Conservation (phyloP, 495 filamentous ascomycete genomes). For the Aspergillus kassunensis region DNA sequence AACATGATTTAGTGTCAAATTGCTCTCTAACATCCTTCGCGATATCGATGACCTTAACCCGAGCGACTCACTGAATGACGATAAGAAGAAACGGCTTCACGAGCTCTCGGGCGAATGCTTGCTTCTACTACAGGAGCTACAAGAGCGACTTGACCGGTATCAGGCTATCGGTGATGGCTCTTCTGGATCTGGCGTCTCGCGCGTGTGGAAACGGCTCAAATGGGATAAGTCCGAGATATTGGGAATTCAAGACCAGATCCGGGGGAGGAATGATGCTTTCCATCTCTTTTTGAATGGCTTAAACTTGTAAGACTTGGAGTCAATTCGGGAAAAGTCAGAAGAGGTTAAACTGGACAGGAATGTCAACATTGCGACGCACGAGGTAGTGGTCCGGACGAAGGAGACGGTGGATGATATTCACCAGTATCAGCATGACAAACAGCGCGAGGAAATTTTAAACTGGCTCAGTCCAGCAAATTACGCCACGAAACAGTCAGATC, state of each 20-base stretch:
- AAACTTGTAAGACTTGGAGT: not conserved
- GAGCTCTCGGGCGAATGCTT: not conserved
- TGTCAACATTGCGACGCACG: too few relatives aligned
- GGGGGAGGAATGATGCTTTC: not conserved
- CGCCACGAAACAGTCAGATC: conserved; percentile 10
- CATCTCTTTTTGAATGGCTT: not conserved
- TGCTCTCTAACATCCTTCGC: not conserved
- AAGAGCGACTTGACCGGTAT: not conserved
- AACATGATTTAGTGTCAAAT: not conserved
- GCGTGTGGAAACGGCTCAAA: not conserved
- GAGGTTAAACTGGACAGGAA: not conserved
- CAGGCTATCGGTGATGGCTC: not conserved
- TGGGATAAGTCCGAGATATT: conserved; percentile 1
- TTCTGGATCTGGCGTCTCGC: not conserved
- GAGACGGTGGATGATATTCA: conserved; percentile 7
- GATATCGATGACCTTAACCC: not conserved
- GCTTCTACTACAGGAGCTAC: not conserved
- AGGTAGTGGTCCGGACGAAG: too few relatives aligned
- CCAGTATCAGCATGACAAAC: conserved; percentile 9
- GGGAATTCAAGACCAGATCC: not conserved
- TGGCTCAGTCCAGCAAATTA: conserved; percentile 14
- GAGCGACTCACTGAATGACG: not conserved
- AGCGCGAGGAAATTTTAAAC: conserved; percentile 6
- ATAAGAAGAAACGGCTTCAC: not conserved
- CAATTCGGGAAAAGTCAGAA: not conserved